A percentile compares a stretch with the other conserved stretches of the same genome.
Conservation (phyloP, 2,329 filamentous ascomycete species). For the Blastomyces parvus region DNA sequence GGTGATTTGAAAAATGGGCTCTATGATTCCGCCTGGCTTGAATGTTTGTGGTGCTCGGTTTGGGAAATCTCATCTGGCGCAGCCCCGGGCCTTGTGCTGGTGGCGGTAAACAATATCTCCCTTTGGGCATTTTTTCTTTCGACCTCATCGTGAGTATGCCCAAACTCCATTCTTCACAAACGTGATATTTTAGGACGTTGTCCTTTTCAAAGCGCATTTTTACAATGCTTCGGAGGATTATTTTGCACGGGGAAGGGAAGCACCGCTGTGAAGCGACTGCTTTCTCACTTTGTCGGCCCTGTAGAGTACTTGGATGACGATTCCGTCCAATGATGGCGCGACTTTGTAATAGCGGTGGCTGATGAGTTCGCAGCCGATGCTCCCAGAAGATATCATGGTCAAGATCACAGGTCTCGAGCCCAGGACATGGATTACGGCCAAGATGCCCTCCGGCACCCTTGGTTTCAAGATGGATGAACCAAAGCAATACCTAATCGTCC, state of each 20-base stretch:
- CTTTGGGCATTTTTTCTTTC: constrained; percentile 11
- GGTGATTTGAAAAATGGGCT: constrained; percentile 11
- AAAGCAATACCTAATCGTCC: too few relatives aligned
- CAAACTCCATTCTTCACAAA: neutral
- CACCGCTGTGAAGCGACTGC: constrained; percentile 7
- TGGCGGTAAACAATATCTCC: too few relatives aligned
- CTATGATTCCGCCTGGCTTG: constrained; percentile 8
- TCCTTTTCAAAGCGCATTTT: constrained; percentile 1
- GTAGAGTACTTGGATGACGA: neutral
- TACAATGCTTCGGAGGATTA: constrained; percentile 7
- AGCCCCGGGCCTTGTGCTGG: constrained; percentile 10
- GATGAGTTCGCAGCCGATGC: neutral
- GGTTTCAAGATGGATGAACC: neutral
- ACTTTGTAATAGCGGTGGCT: neutral
- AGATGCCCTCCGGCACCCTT: neutral
- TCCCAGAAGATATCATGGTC: neutral
- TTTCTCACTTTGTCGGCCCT: constrained; percentile 5
- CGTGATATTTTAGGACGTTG: neutral
- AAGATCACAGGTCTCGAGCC: neutral
- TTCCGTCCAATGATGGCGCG: neutral
- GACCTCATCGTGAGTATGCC: constrained; percentile 9
- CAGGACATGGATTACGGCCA: neutral
- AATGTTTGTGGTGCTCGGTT: constrained; percentile 11
- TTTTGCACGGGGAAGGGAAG: constrained; percentile 9
- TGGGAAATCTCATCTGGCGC: constrained; percentile 12